Percentiles rank a stretch among this genome's conserved stretches.
Conservation (phyloP, 2,329 filamentous ascomycete species). For the Colletotrichum cereale region DNA sequence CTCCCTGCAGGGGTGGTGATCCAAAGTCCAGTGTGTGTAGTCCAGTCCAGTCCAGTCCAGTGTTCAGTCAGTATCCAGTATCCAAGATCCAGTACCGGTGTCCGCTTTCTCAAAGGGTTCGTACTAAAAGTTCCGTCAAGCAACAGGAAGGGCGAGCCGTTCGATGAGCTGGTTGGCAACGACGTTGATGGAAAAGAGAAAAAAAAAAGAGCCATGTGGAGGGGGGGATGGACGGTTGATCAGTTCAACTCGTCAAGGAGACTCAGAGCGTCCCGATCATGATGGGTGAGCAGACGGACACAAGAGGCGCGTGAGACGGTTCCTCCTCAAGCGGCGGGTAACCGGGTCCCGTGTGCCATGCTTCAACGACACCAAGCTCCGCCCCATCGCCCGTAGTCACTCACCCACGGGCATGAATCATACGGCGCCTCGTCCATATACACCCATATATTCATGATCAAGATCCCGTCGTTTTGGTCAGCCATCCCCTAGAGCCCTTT, state of each 20-base stretch:
- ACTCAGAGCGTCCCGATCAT: not conserved
- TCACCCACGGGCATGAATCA: not conserved
- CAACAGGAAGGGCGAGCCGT: not conserved
- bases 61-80: not conserved
- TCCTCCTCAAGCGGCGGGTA: slow-evolving; percentile 1
- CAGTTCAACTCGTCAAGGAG: not conserved
- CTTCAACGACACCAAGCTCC: not conserved
- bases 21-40: not conserved
- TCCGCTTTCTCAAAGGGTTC: not conserved
- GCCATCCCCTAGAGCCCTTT: not conserved
- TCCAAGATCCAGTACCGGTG: not conserved
- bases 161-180: not conserved
- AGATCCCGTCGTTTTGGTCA: not conserved
- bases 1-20: not conserved
- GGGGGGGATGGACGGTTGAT: not conserved
- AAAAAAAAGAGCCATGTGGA: not conserved
- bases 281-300: slow-evolving; percentile 1
- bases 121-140: not conserved
- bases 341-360: not conserved
- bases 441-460: not conserved
- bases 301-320: slow-evolving; percentile 5
- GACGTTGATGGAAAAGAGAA: not conserved
- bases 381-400: not conserved
- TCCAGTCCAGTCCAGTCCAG: not conserved
- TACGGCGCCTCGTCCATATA: not conserved